Percentiles rank a stretch among this genome's conserved stretches.
These are phyloP conservation scores for Melastoma malabathricum DNA, from an alignment of 345 rosid genomes.

Conservation along the genomic window DNA sequence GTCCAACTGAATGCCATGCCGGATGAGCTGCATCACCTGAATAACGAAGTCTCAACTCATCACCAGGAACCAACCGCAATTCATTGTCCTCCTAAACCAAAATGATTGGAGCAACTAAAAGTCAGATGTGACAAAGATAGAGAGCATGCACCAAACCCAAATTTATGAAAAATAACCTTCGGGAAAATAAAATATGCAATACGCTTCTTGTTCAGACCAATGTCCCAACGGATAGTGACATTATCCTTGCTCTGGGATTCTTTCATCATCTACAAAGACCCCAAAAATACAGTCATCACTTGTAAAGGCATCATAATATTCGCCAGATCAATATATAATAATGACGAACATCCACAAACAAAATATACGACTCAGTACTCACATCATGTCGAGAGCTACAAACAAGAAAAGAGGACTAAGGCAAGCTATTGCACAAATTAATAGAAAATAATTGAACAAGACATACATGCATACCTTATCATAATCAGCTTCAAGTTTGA, in stretches of 20 bases:
- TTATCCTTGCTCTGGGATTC: conserved; percentile 99
- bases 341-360: no score
- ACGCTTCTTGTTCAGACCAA: conserved; percentile 96
- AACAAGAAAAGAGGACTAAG: no score
- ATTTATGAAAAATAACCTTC: conserved; percentile 38
- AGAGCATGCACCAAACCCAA: background rate
- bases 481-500: conserved; percentile 99
- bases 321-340: no score
- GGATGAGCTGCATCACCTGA: conserved; percentile 98
- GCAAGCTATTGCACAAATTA: no score
- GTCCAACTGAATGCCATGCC: conserved; percentile 99
- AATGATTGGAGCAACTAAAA: conserved; percentile 11
- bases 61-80: conserved; percentile 91
- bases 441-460: no score
- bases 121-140: conserved; percentile 8
- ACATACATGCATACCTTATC: no score
- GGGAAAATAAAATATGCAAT: conserved; percentile 93
- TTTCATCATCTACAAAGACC: conserved; percentile 82
- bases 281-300: background rate
- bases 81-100: conserved; percentile 85
- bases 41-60: conserved; percentile 88
- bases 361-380: no score
- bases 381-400: no score
- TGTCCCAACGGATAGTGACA: conserved; percentile 91
- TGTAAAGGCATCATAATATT: no score